phyloP scores from a whole-genome alignment of 2,329 filamentous ascomycete genomes.

The Pseudocercospora pini-densiflorae region DNA sequence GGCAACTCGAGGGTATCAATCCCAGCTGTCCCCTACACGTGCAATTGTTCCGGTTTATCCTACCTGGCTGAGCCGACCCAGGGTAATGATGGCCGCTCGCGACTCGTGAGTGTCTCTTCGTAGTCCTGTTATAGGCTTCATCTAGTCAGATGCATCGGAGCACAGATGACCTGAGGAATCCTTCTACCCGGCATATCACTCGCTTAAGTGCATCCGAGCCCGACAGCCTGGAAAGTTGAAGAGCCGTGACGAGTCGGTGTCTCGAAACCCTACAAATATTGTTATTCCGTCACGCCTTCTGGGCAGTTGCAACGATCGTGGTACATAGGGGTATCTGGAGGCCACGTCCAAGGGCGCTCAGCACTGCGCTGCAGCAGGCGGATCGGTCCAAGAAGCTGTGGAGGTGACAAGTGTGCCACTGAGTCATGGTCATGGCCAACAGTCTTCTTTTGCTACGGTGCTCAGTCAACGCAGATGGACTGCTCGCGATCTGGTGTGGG shows the following conservation, averaged over 20 bases:
- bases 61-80: neutral
- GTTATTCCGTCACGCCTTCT: neutral
- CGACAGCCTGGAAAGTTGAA: neutral
- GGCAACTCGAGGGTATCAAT: neutral
- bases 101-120: neutral
- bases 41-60: neutral
- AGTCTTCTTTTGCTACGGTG: neutral
- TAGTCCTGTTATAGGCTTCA: neutral
- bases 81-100: neutral
- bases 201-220: slow-evolving; percentile 7
- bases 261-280: neutral
- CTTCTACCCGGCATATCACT: neutral
- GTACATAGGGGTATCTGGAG: neutral
- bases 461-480: neutral
- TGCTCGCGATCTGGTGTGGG: neutral
- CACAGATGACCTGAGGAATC: neutral
- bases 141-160: neutral
- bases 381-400: neutral
- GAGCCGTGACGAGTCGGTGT: neutral
- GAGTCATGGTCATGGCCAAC: neutral
- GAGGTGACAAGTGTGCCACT: neutral
- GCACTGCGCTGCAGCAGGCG: neutral
- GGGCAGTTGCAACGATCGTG: neutral
- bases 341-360: neutral
- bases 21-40: neutral